phyloP scores from a whole-genome alignment of 2,329 filamentous ascomycete genomes.

The Fusarium oligoseptatum region DNA sequence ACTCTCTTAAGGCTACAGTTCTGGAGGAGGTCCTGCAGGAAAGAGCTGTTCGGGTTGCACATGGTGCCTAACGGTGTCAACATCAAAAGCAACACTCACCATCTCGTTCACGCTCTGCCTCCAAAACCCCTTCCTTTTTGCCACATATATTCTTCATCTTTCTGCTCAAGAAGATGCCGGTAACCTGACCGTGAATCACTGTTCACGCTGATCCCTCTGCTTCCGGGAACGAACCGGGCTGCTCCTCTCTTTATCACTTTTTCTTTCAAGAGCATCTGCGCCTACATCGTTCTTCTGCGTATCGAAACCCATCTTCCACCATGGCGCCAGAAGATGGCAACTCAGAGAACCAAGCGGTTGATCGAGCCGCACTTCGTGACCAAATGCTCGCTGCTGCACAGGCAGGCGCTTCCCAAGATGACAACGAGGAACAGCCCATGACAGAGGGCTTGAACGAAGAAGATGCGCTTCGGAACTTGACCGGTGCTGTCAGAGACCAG shows the following conservation, averaged over 20 bases:
- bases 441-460: constrained; percentile 66
- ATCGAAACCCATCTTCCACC: neutral
- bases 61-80: constrained; percentile 9
- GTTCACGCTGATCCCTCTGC: neutral
- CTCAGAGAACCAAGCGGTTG: constrained; percentile 38
- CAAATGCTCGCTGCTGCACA: constrained; percentile 51
- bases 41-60: neutral
- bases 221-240: neutral
- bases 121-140: neutral
- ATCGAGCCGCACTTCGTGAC: constrained; percentile 45
- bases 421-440: constrained; percentile 14
- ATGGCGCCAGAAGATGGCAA: constrained; percentile 47
- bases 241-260: neutral
- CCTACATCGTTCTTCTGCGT: neutral
- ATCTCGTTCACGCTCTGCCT: constrained; percentile 16
- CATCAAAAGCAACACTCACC: neutral
- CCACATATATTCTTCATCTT: neutral
- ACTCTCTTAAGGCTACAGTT: neutral
- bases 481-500: constrained; percentile 82
- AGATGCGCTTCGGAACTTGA: constrained; percentile 71
- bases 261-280: neutral
- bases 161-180: neutral
- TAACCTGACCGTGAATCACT: neutral
- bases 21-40: neutral
- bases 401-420: constrained; percentile 34